Evolutionary conservation across 2,329 filamentous ascomycete genomes (phyloP), one percentile per base, ranked within the genome.

Genomic region (Nemania bipapillata): DNA sequence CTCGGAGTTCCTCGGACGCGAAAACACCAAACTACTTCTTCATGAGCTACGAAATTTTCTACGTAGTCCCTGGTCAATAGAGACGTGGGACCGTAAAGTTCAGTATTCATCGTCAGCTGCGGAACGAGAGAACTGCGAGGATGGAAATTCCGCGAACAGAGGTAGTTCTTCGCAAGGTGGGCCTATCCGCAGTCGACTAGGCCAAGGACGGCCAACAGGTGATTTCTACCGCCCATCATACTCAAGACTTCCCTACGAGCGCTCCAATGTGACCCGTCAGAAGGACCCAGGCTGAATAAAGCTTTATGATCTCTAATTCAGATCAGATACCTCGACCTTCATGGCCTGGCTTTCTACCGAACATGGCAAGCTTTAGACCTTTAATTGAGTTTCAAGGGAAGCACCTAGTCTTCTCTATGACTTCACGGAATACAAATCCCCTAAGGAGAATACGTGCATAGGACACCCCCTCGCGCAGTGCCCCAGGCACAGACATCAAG

Each of bases 11-110:
- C 76, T 97, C 3, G 94, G 94, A 0, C 84, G 89, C 63, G 87
- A 91, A 20, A 88, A 94, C 78, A 89, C 93, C 1, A 83, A 85
- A 20, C 79, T 97, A 45, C 93, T 98, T 72, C 80, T 97, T 67
- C 95, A 98, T 80, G 95, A 98, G 81, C 80, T 97, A 68, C 87
- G 90, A 69, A 87, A 89, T 11, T 98, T 92, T 89, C 80, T 98
- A 73, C 86, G 93, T 65, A 97, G 94, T 78, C 94, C 94, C 0
- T 95, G 89, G 2, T 89, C 86, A 8, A 79, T 97, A 8, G 85
- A 88, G 59, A 90, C 91, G 54, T 98, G 94, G 93, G 95, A 97
- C 81, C 83, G 86, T 20, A 83, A 89, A 71, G 92, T 94, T 15
- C 92, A 95, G 79, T 97, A 97, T 52, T 72, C 73, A 12, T 30